phyloP scores from a whole-genome alignment of 768 basidiomycete genomes.

The Naganishia onofrii region DNA sequence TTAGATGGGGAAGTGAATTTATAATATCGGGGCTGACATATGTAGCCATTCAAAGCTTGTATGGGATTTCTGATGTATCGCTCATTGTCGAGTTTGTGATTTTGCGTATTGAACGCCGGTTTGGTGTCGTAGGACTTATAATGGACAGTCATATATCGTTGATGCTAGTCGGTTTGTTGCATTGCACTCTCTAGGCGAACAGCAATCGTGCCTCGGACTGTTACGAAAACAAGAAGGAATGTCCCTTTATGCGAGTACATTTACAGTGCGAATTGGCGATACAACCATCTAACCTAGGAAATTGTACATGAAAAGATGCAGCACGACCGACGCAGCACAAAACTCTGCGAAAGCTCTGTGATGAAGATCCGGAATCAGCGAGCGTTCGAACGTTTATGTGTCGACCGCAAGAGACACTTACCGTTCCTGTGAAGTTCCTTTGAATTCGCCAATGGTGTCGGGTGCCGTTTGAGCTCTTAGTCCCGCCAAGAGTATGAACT shows the following conservation, averaged over 20 bases:
- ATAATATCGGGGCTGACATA: neutral
- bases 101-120: neutral
- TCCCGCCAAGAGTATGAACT: constrained; percentile 92
- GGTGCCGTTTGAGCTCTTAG: constrained; percentile 73
- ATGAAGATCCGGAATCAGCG: neutral
- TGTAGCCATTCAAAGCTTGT: constrained; percentile 5
- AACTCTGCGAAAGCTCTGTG: constrained; percentile 95
- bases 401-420: constrained; percentile 45
- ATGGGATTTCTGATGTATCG: neutral
- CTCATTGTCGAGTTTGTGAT: constrained; percentile 1
- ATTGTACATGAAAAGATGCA: constrained; percentile 98
- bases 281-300: constrained; percentile 72
- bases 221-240: neutral
- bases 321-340: constrained; percentile 84
- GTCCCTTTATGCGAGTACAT: neutral
- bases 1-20: constrained; percentile 24
- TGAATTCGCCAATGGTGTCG: constrained; percentile 58
- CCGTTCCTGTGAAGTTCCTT: constrained; percentile 90
- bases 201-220: too few relatives aligned
- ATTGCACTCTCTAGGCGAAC: too few relatives aligned
- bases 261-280: constrained; percentile 1
- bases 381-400: neutral
- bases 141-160: neutral
- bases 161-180: too few relatives aligned
- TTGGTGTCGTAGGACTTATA: neutral